Evolutionary conservation across 768 basidiomycete genomes (phyloP).

Genomic region (Rubroboletus satanas): DNA sequence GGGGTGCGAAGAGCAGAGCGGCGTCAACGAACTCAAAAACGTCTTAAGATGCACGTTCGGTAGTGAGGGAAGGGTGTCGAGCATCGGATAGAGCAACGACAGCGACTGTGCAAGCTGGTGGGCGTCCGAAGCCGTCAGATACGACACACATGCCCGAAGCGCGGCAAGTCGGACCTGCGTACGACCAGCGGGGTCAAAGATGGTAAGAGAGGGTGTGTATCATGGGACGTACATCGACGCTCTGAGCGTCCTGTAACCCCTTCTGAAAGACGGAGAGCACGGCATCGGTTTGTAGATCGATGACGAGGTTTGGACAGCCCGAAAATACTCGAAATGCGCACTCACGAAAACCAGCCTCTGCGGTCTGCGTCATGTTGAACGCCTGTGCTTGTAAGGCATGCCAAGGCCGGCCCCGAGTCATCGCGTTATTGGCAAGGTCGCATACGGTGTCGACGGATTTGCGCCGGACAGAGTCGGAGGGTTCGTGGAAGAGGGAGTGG

Average conservation of each 20-base stretch:
- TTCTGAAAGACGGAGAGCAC: constrained; percentile 64
- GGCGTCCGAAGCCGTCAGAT: constrained; percentile 59
- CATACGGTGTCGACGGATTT: constrained; percentile 74
- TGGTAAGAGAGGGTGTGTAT: not conserved
- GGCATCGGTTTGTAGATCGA: constrained; percentile 70
- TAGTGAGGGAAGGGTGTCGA: constrained; percentile 66
- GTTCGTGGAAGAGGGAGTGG: constrained; percentile 64
- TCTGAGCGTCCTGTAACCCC: constrained; percentile 63
- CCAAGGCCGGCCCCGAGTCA: constrained; percentile 76
- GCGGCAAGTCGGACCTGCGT: constrained; percentile 68
- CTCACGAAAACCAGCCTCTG: constrained; percentile 43
- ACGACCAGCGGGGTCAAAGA: not conserved
- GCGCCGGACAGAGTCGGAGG: constrained; percentile 52
- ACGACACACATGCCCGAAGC: constrained; percentile 64
- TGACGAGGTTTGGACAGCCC: constrained; percentile 69
- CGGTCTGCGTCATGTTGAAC: constrained; percentile 54
- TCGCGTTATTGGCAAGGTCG: constrained; percentile 71
- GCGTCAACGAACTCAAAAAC: constrained; percentile 67
- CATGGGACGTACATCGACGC: constrained; percentile 51
- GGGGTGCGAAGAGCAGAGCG: constrained; percentile 65
- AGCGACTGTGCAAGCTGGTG: constrained; percentile 59
- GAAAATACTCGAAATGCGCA: constrained; percentile 71
- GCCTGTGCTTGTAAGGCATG: constrained; percentile 71
- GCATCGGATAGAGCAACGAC: constrained; percentile 64
- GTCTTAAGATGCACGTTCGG: constrained; percentile 52